Conservation (phyloP, 2,329 filamentous ascomycete genomes). For the Scedosporium dehoogii region DNA sequence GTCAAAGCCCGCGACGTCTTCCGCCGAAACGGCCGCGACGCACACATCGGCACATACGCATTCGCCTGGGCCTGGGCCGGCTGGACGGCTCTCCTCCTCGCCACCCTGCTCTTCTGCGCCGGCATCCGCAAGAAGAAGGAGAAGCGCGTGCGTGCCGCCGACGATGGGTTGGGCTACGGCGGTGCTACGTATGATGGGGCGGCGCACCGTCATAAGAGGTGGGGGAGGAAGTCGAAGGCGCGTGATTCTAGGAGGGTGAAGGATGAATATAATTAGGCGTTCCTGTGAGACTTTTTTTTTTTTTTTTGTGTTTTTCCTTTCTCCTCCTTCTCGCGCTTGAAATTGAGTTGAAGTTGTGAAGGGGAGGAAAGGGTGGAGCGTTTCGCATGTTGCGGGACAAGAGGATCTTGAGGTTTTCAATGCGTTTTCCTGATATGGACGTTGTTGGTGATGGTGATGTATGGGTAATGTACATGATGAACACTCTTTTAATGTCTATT, state of each 20-base stretch:
- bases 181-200: not conserved
- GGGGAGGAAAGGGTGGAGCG: too few species aligned
- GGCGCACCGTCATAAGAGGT: not conserved
- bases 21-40: slow-evolving; percentile 39
- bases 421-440: too few species aligned
- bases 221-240: not conserved
- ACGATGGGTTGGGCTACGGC: not conserved
- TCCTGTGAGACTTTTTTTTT: not conserved
- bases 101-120: slow-evolving; percentile 57
- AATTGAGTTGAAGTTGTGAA: too few species aligned
- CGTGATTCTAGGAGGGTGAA: not conserved
- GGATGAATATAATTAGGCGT: not conserved
- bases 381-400: too few species aligned
- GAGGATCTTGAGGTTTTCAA: too few species aligned
- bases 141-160: not conserved
- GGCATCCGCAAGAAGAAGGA: slow-evolving; percentile 40
- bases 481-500: too few species aligned
- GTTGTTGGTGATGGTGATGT: too few species aligned
- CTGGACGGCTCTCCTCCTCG: slow-evolving; percentile 55
- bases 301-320: not conserved
- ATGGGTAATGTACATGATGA: too few species aligned
- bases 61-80: slow-evolving; percentile 73
- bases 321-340: too few species aligned
- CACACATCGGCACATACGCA: slow-evolving; percentile 55
- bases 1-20: slow-evolving; percentile 62